phyloP scores from a whole-genome alignment of 2,329 filamentous ascomycete species.

The Balansia obtecta region DNA sequence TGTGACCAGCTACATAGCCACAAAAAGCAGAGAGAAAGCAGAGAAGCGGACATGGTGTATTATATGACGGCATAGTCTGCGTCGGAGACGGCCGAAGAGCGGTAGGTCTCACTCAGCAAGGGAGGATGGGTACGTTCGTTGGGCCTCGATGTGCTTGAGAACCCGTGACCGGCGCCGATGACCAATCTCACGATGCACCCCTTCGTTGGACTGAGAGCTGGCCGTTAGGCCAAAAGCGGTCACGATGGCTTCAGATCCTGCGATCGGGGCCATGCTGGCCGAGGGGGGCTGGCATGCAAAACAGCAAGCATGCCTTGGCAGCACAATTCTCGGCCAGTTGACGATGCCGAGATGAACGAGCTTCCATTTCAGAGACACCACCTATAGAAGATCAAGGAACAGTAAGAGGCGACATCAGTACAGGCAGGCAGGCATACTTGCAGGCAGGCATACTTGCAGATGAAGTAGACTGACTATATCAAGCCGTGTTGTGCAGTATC shows the following conservation, averaged over 20 bases:
- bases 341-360: slow-evolving; percentile 4
- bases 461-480: neutral
- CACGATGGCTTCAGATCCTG: slow-evolving; percentile 11
- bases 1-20: neutral
- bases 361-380: slow-evolving; percentile 5
- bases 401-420: neutral
- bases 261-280: neutral
- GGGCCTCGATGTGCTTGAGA: slow-evolving; percentile 11
- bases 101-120: slow-evolving; percentile 16
- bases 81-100: slow-evolving; percentile 1
- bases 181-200: slow-evolving; percentile 1
- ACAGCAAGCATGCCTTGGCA: slow-evolving; percentile 8
- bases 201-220: slow-evolving; percentile 1
- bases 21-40: slow-evolving; percentile 4
- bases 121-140: slow-evolving; percentile 12
- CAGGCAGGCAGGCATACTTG: neutral
- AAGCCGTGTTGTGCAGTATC: neutral
- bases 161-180: slow-evolving; percentile 3
- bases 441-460: neutral
- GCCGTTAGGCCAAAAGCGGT: slow-evolving; percentile 7
- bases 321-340: slow-evolving; percentile 6
- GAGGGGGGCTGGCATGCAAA: slow-evolving; percentile 9
- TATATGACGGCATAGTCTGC: slow-evolving; percentile 9
- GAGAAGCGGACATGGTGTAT: slow-evolving; percentile 9
- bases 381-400: neutral